Conservation (phyloP, 2,329 filamentous ascomycete species). For the Parasarocladium wereldwijsianum region DNA sequence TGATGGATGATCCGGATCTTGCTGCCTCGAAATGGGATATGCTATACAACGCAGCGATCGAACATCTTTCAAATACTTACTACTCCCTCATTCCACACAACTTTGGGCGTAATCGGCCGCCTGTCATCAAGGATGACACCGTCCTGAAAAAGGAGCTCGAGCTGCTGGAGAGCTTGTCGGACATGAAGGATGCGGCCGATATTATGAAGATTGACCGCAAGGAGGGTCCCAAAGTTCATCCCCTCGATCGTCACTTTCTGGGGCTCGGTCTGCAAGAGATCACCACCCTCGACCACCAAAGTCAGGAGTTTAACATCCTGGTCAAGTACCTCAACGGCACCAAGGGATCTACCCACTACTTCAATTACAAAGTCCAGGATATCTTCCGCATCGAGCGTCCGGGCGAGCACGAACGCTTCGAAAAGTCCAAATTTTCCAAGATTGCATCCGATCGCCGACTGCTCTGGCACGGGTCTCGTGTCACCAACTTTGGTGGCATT, state of each 20-base stretch:
- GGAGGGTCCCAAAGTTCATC: slow-evolving; percentile 38
- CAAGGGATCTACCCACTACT: slow-evolving; percentile 49
- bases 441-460: slow-evolving; percentile 53
- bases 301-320: slow-evolving; percentile 50
- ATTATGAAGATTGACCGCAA: slow-evolving; percentile 55
- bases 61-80: slow-evolving; percentile 60
- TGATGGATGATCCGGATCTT: slow-evolving; percentile 40
- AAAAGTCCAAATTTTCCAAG: slow-evolving; percentile 36
- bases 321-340: slow-evolving; percentile 53
- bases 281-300: slow-evolving; percentile 45
- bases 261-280: slow-evolving; percentile 64
- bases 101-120: slow-evolving; percentile 61
- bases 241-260: slow-evolving; percentile 58
- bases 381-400: slow-evolving; percentile 73
- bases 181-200: slow-evolving; percentile 70
- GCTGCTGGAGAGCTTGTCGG: slow-evolving; percentile 64
- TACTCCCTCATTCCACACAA: slow-evolving; percentile 72
- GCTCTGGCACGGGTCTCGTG: slow-evolving; percentile 76
- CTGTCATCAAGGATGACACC: slow-evolving; percentile 41
- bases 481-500: slow-evolving; percentile 78
- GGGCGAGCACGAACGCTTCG: slow-evolving; percentile 57
- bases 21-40: slow-evolving; percentile 28
- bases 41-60: slow-evolving; percentile 26
- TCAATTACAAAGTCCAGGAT: slow-evolving; percentile 47
- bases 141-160: slow-evolving; percentile 64